Base-by-base conservation (phyloP, 352 stramenopile species). In the Pythium aphanidermatum region DNA sequence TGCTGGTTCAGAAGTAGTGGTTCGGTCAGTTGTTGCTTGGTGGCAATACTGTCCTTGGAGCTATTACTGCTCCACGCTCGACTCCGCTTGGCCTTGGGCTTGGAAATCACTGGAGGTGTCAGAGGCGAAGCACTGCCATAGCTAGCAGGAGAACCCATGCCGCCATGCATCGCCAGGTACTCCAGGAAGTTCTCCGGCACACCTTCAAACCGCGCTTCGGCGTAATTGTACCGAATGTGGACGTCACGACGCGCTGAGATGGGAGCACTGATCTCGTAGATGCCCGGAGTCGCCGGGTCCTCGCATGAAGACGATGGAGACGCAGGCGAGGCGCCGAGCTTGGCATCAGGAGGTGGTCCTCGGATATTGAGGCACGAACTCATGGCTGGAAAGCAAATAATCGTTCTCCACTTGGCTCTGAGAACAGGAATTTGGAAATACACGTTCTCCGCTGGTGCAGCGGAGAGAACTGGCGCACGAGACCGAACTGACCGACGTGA, bases 141-240 rank as follows among this genome's bases (percentile, higher is more conserved):
- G 20, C 27, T 27, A 3, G 42, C 33, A 0, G 38, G 31, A 16
- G 36, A 32, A 23, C 28, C 34, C 7, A 34, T 44, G n/a, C 49
- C 59, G 14, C 33, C 57, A 20, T 61, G 49, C 9, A 51, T 45
- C 19, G 67, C 55, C n/a, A 86, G 54, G 41, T 64, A 86, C 59
- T 86, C 70, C n/a, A 71, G 65, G 37, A 91, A 94, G 51, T 88
- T 87, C 38, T 79, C 70, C 0, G 83, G 80, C 21, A 93, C 68
- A 26, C 84, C 84, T 46, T 95, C 85, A 53, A 89, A 95, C 10
- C 83, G 68, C n/a, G 80, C 80, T 33, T 86, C 72, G 28, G 84
- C 58, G 51, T 79, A 90, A 60, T 96, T 93, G 69, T 92, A 96
- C 49, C 74, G 68, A 28, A 95, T 78, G 54, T 94, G 82, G 36